Base-by-base conservation (phyloP, 768 basidiomycete species). In the Boletus speciosus region DNA sequence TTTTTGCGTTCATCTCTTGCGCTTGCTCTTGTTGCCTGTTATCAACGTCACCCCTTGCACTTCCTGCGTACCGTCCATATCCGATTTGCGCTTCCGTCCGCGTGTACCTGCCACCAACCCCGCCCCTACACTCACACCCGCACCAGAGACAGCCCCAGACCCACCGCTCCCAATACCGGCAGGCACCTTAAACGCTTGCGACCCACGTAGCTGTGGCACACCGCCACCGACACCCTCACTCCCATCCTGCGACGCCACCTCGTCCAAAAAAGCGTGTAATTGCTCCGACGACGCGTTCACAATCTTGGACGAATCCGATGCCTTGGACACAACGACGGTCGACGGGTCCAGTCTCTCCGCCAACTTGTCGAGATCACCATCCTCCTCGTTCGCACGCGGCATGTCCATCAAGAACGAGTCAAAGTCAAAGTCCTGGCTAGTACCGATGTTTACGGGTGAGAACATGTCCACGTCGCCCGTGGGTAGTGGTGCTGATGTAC, bases 201-300 rank as follows among this genome's bases (percentile, higher is more conserved):
- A 2, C 21, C 36, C 55, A 27, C 21, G 54, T 14, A 49, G 5
- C n/a, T 10, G 49, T 4, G 49, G 37, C 25, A 56, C 25, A 8
- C 48, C 40, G 1, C 9, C 52, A 6, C 57, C 46, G 0, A 27
- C 36, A 12, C 54, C 38, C 0, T 57, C 65, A 10, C 34, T 47
- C 49, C 69, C 62, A 25, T 70, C 65, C 15, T 71, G 73, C 16
- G 73, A 73, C 14, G 60, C 67, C 7, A 75, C 75, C 53, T 75
- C 77, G 50, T 78, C 76, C 49, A 78, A 64, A 59, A 78, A 76
- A 5, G 77, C 73, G 34, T 73, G 67, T 27, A 78, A 56, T 52
- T 72, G 73, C 52, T 75, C 67, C 50, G 73, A 65, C 11, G 71
- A 69, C 32, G 71, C 53, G 38, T 56, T 67, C 12, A 64, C 65